Evolutionary conservation across 2,329 filamentous ascomycete species (phyloP), one percentile per base, ranked within the genome.

Genomic region (Ceratocystis cacaofunesta): DNA sequence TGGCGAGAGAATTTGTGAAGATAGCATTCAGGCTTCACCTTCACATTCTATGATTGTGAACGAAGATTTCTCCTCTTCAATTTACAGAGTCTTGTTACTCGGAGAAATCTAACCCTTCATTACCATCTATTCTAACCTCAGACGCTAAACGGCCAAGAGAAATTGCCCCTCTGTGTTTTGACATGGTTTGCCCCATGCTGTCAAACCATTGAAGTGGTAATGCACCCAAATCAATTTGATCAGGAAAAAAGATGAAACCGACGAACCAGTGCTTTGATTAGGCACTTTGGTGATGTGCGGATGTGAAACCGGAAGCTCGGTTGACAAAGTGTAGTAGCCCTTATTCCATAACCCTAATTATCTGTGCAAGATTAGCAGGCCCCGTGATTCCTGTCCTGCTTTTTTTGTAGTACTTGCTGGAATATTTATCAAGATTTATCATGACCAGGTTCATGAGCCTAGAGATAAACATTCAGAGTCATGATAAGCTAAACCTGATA

Each of bases 71-170:
- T 8, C 32, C 10, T 41, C 36, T 41, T 48, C 43, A 15, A 25
- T 32, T 30, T 46, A 62, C 32, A 28, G 32, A 61, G 61, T 57
- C 32, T 30, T 65, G 55, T n/a, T 19, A 19, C 36, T 65, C 63
- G 55, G 63, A 61, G 63, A 65, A 52, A 61, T 65, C 22, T 22
- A 28, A 22, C 28, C 36, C 17, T 46, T 58, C 55, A 58, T 55
- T n/a, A 19, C 52, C 36, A 19, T 25, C 50, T 48, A 61, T 28
- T 61, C 25, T 61, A 65, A 61, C 55, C 57, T 48, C 50, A 48
- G 55, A 52, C 43, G 17, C 19, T 25, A 63, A 63, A 48, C 28
- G n/a, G 17, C n/a, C 55, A 28, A 32, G 32, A 30, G 28, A 58
- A 58, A 58, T 58, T 36, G 55, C 17, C 12, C 36, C 55, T 58